Evolutionary conservation across 2,329 filamentous ascomycete genomes (phyloP), one percentile per base, ranked within the genome.

Genomic region (Trichothecium sympodiale): DNA sequence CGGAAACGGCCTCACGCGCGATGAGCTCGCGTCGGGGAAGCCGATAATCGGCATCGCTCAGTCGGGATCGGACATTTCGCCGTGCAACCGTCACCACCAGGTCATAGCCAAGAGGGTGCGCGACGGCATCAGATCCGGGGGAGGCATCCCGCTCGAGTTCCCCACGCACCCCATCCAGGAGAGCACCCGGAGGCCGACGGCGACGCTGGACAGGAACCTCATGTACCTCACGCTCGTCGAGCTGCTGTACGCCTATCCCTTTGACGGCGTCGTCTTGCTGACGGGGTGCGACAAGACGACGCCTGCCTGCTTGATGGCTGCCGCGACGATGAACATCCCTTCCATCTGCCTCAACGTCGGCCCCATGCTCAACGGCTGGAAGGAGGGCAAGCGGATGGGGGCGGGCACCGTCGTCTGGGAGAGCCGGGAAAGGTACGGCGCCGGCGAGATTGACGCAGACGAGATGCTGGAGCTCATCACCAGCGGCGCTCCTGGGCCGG

Each of bases 281-380:
- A 69, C 66, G 0, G 66, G 66, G 8, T 70, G 66, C 49, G 66
- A 70, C 42, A 70, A 70, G 56, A 70, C 65, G 5, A 69, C 65
- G 0, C 66, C 66, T 12, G 66, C 64, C 12, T 62, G 56, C 35
- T 49, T 70, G 32, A 70, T 70, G 66, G 66, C 66, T 12, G 65
- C 66, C 4, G 64, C 65, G 28, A 68, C 65, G 3, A 56, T 70
- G 47, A 67, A 69, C 41, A 65, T 69, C 14, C 66, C 66, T 2
- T 60, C 65, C 8, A 63, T 69, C 35, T 67, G 63, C 44, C 54
- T 70, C 35, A 70, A 70, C 35, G 65, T 70, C 17, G 66, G 66
- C 2, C 66, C 66, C 2, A 70, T 70, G 66, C 49, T 70, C 16
- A 69, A 70, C 41, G 66, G 66, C 4, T 65, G 64, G 42, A 42